These are phyloP conservation scores for Kodamaea sp. DNA, from an alignment of 1,139 yeast species.

Conservation along the genomic window DNA sequence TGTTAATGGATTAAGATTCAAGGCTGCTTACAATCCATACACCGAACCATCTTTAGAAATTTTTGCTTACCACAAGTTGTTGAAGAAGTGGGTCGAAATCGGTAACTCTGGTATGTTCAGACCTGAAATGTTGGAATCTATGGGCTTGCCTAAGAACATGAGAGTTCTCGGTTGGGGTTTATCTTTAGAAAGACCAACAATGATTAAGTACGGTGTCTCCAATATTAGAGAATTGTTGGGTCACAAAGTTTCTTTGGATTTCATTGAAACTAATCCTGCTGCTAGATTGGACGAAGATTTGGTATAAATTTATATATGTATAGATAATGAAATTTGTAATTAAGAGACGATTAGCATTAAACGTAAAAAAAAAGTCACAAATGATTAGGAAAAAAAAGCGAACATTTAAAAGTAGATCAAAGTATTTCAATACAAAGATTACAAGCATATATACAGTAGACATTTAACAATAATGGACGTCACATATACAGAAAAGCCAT, in stretches of 20 bases:
- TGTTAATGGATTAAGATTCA: conserved; percentile 88
- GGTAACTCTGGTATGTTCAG: conserved; percentile 99
- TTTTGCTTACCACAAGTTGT: conserved; percentile 92
- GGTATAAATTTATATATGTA: conserved; percentile 17
- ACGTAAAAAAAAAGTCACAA: conserved; percentile 2
- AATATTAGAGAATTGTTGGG: conserved; percentile 94
- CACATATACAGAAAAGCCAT: conserved; percentile 46
- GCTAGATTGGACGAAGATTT: conserved; percentile 79
- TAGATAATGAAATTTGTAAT: not conserved
- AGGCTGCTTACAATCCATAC: conserved; percentile 98
- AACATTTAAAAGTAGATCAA: conserved; percentile 5
- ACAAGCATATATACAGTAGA: not conserved
- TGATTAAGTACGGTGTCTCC: conserved; percentile 95
- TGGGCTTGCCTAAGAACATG: conserved; percentile 94
- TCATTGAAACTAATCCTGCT: conserved; percentile 94
- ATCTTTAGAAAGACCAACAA: conserved; percentile 96
- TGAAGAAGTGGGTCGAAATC: conserved; percentile 97
- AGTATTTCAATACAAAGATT: not conserved
- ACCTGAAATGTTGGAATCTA: conserved; percentile 97
- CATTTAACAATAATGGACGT: not conserved
- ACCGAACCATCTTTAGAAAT: conserved; percentile 99
- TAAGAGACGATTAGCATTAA: not conserved
- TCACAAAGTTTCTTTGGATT: conserved; percentile 88
- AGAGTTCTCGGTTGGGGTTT: conserved; percentile 98
- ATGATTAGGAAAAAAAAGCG: conserved; percentile 1